Conservation (phyloP, 2,329 filamentous ascomycete species). For the Diaporthe sp. region DNA sequence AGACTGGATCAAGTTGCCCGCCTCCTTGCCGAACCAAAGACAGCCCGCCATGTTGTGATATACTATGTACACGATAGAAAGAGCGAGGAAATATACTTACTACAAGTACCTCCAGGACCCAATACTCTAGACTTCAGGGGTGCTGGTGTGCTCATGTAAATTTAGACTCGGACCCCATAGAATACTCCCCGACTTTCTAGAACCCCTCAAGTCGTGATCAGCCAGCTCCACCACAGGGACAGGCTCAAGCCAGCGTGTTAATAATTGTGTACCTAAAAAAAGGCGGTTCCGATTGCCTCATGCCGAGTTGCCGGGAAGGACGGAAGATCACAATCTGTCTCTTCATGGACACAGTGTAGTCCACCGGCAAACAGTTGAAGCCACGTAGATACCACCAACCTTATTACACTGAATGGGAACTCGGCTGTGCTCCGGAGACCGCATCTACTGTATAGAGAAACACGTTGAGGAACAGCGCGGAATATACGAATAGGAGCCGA, state of each 20-base stretch:
- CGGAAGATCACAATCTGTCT: constrained; percentile 1
- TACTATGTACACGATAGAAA: too few relatives aligned
- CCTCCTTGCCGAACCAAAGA: neutral
- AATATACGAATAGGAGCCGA: neutral
- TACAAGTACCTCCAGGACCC: neutral
- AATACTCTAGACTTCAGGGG: neutral
- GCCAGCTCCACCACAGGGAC: neutral
- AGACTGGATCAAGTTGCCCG: neutral
- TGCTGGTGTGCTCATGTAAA: neutral
- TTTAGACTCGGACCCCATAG: neutral
- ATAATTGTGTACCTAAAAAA: neutral
- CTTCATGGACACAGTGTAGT: neutral
- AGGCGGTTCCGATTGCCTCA: neutral
- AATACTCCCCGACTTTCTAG: neutral
- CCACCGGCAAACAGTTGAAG: neutral
- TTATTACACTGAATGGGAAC: too few relatives aligned
- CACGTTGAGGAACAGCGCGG: neutral
- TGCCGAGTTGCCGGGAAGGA: neutral
- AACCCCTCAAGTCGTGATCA: neutral
- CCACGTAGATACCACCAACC: neutral
- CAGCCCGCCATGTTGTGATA: neutral
- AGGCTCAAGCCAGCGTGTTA: neutral
- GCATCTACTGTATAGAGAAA: neutral
- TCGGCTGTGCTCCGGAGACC: neutral
- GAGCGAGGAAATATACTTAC: neutral